Base-by-base conservation (phyloP, 371 early-diverging fungal species). In the Zychaea mexicana region DNA sequence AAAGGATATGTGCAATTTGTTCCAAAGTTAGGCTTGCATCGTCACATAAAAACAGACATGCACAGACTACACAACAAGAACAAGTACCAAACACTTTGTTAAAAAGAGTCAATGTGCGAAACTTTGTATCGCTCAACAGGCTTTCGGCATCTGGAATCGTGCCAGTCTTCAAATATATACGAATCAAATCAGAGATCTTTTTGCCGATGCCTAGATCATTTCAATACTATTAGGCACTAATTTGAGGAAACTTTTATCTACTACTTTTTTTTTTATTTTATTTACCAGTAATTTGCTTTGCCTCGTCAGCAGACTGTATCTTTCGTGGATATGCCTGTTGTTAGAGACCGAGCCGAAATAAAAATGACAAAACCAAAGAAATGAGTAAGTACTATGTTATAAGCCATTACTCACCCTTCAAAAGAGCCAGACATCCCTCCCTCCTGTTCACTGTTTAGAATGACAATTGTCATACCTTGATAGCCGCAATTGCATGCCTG, bases 401-500 rank as follows among this genome's bases (percentile, higher is more conserved):
- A 62, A 47, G 57, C 42, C n/a, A n/a, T n/a, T n/a, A n/a, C n/a
- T n/a, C n/a, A n/a, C n/a, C n/a, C n/a, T n/a, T n/a, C n/a, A n/a
- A n/a, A n/a, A n/a, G n/a, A n/a, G n/a, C n/a, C n/a, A n/a, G n/a
- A n/a, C n/a, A n/a, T n/a, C n/a, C n/a, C n/a, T n/a, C n/a, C n/a
- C n/a, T n/a, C n/a, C n/a, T n/a, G n/a, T n/a, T n/a, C n/a, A n/a
- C n/a, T n/a, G n/a, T n/a, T n/a, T n/a, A n/a, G n/a, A n/a, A n/a
- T n/a, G n/a, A n/a, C n/a, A n/a, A n/a, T n/a, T n/a, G n/a, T n/a
- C 22, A 2, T 59, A 81, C 83, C 59, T 79, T 83, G 36, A 83
- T 39, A 1, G 82, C 85, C 13, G 83, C 72, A 60, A 85, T 79
- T 17, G 82, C 82, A 42, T 73, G 74, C 2, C 81, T 63, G 60